phyloP scores from a whole-genome alignment of 1,284 basidiomycete genomes.

The Filobasidium uniguttulatum region DNA sequence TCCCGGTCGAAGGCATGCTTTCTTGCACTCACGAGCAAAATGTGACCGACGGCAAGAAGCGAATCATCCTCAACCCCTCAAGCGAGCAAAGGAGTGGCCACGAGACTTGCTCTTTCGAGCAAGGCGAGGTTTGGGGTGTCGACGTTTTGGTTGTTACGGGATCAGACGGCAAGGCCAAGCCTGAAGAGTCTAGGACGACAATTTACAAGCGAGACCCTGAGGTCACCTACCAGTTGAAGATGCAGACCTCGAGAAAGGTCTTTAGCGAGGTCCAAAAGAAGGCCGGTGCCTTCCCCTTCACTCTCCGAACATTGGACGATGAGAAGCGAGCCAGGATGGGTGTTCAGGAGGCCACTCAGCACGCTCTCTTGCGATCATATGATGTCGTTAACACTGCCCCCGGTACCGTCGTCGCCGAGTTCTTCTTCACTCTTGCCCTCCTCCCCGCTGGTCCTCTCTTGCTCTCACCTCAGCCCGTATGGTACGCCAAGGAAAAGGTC shows the following conservation, averaged over 20 bases:
- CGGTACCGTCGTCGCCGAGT: slow-evolving; percentile 71
- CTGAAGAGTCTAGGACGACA: slow-evolving; percentile 77
- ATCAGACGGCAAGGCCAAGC: slow-evolving; percentile 77
- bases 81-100: slow-evolving; percentile 71
- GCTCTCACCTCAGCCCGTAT: slow-evolving; percentile 70
- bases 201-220: slow-evolving; percentile 81
- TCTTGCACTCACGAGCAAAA: slow-evolving; percentile 60
- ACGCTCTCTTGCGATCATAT: slow-evolving; percentile 41
- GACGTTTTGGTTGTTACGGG: slow-evolving; percentile 82
- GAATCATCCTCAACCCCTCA: slow-evolving; percentile 77
- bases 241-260: slow-evolving; percentile 88
- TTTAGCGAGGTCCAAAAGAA: slow-evolving; percentile 97
- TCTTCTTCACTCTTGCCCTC: slow-evolving; percentile 88
- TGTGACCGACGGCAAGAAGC: slow-evolving; percentile 93
- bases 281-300: slow-evolving; percentile 94
- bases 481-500: slow-evolving; percentile 74
- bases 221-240: slow-evolving; percentile 90
- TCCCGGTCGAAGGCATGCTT: slow-evolving; percentile 69
- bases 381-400: slow-evolving; percentile 53
- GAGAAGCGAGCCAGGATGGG: slow-evolving; percentile 91
- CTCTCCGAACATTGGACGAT: slow-evolving; percentile 82
- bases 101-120: slow-evolving; percentile 70
- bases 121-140: slow-evolving; percentile 91
- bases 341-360: slow-evolving; percentile 87
- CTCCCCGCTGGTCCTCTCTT: slow-evolving; percentile 70